These are phyloP conservation scores for Vaccinium corymbosum DNA, from an alignment of 148 eudicot species.

Conservation along the genomic window DNA sequence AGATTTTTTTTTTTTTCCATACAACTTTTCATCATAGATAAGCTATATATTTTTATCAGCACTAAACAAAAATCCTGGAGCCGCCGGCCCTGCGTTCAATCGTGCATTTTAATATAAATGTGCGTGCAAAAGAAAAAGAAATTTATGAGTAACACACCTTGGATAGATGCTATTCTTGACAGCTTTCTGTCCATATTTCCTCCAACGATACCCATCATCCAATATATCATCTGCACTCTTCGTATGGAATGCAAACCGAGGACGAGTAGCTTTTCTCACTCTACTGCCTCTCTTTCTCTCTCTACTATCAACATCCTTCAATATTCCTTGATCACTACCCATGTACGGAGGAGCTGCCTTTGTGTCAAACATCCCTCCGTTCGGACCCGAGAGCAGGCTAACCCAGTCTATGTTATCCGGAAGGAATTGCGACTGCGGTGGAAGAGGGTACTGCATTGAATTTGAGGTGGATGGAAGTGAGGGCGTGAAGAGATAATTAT, in stretches of 20 bases:
- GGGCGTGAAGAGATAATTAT: constrained; percentile 15
- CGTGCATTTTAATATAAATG: background rate
- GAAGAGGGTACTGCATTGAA: background rate
- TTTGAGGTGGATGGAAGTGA: constrained; percentile 11
- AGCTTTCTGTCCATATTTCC: constrained; percentile 78
- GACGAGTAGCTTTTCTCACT: constrained; percentile 28
- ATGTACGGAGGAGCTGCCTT: background rate
- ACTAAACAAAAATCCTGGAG: no score
- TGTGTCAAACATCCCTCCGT: background rate
- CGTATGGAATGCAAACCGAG: constrained; percentile 62
- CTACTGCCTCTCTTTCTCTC: constrained; percentile 16
- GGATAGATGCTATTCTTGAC: constrained; percentile 63
- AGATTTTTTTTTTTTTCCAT: no score
- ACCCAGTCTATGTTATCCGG: constrained; percentile 53
- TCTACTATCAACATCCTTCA: background rate
- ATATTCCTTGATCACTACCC: background rate
- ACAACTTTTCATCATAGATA: no score
- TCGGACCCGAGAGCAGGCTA: constrained; percentile 26
- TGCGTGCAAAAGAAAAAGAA: background rate
- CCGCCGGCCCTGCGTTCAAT: no score
- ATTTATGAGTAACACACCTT: constrained; percentile 28
- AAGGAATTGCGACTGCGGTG: constrained; percentile 14
- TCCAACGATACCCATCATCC: constrained; percentile 75
- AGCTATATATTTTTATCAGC: no score
- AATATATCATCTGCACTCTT: constrained; percentile 65